phyloP scores from a whole-genome alignment of 805 yeast genomes.

The Kodamaea fukazawae region DNA sequence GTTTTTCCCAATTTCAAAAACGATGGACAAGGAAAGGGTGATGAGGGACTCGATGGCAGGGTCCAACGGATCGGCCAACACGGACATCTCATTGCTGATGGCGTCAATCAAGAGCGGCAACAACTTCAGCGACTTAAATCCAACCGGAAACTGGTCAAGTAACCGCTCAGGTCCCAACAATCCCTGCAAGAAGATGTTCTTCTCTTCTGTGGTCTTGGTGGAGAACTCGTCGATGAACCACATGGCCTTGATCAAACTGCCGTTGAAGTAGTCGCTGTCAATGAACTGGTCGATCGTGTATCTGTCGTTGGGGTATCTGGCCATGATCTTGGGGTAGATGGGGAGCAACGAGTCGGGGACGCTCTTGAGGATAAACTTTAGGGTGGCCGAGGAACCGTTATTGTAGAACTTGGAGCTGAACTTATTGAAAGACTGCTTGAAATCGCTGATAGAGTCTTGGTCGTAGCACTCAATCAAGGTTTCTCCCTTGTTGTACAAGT shows the following conservation, averaged over 20 bases:
- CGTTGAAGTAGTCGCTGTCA: slow-evolving; percentile 74
- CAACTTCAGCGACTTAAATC: slow-evolving; percentile 63
- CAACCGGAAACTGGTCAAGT: slow-evolving; percentile 34
- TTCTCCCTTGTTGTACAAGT: slow-evolving; percentile 58
- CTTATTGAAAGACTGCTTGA: slow-evolving; percentile 51
- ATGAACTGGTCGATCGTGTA: slow-evolving; percentile 63
- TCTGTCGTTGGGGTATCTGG: slow-evolving; percentile 57
- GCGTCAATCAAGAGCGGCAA: slow-evolving; percentile 64
- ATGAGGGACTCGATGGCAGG: slow-evolving; percentile 39
- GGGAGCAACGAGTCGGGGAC: slow-evolving; percentile 57
- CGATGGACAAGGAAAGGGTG: slow-evolving; percentile 49
- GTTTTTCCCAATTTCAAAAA: slow-evolving; percentile 59
- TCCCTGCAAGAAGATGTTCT: slow-evolving; percentile 64
- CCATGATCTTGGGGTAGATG: slow-evolving; percentile 51
- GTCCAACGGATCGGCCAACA: slow-evolving; percentile 19
- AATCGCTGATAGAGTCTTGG: slow-evolving; percentile 55
- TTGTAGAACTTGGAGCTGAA: slow-evolving; percentile 46
- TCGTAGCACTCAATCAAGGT: slow-evolving; percentile 41
- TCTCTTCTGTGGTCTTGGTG: slow-evolving; percentile 67
- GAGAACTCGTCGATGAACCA: slow-evolving; percentile 80
- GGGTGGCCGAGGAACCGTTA: slow-evolving; percentile 27
- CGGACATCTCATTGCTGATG: slow-evolving; percentile 39
- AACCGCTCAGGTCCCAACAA: slow-evolving; percentile 38
- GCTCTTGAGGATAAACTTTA: slow-evolving; percentile 46
- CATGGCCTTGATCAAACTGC: slow-evolving; percentile 76